A percentile compares a stretch with the other conserved stretches of the same genome.
Evolutionary conservation across 2,329 filamentous ascomycete genomes (phyloP).

Genomic region (Sordariomycetes sp.): DNA sequence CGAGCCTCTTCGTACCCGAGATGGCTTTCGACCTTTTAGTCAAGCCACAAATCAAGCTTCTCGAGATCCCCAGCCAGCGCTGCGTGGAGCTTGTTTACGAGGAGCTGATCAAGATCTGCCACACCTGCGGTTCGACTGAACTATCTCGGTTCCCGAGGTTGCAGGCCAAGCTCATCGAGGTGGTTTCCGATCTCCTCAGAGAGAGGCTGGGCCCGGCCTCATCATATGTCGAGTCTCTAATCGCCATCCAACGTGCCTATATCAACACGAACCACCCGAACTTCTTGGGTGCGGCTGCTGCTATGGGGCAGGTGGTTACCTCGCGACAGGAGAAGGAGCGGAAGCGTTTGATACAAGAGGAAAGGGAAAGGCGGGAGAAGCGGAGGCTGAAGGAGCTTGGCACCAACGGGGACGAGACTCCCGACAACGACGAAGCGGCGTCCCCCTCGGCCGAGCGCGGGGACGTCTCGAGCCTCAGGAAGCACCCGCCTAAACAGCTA

Average conservation of each 20-base stretch:
- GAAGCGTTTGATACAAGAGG: slow-evolving; percentile 65
- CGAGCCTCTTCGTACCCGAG: slow-evolving; percentile 93
- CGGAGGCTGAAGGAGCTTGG: slow-evolving; percentile 73
- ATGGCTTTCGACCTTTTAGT: slow-evolving; percentile 95
- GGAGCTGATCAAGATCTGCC: slow-evolving; percentile 97
- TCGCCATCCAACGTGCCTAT: slow-evolving; percentile 93
- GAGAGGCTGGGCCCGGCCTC: slow-evolving; percentile 86
- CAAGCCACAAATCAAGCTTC: slow-evolving; percentile 94
- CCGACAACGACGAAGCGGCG: slow-evolving; percentile 17
- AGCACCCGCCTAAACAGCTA: background rate
- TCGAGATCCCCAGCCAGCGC: slow-evolving; percentile 88
- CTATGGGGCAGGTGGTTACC: slow-evolving; percentile 93
- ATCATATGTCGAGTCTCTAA: slow-evolving; percentile 86
- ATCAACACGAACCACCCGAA: slow-evolving; percentile 99
- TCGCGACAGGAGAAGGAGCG: slow-evolving; percentile 92
- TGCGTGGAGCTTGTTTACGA: slow-evolving; percentile 98
- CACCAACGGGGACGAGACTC: slow-evolving; percentile 53
- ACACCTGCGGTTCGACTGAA: slow-evolving; percentile 93
- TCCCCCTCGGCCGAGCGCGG: slow-evolving; percentile 6
- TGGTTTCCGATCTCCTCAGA: slow-evolving; percentile 87
- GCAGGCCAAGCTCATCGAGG: slow-evolving; percentile 94
- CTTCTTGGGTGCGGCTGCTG: slow-evolving; percentile 89
- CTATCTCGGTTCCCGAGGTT: slow-evolving; percentile 82
- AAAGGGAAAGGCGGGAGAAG: slow-evolving; percentile 74
- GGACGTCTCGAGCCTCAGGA: slow-evolving; percentile 1